Conservation (phyloP, 2,329 filamentous ascomycete genomes). For the Chalaropsis ovoidea region DNA sequence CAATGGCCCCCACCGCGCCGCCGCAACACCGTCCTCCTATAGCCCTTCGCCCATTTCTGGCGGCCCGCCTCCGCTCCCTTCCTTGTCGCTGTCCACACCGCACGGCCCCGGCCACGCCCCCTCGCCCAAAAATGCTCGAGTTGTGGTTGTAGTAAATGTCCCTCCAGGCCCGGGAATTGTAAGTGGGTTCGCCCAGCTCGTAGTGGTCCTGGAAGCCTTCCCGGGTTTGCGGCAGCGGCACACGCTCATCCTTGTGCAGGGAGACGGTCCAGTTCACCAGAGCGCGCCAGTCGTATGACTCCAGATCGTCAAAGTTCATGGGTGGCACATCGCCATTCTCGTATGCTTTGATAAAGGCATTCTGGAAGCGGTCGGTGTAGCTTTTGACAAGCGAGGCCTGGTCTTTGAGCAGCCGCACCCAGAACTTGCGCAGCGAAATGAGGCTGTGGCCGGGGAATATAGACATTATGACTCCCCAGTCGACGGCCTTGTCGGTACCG, state of each 20-base stretch:
- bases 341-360: constrained; percentile 56
- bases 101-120: constrained; percentile 9
- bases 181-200: constrained; percentile 28
- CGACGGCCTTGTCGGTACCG: constrained; percentile 48
- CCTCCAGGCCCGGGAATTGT: constrained; percentile 39
- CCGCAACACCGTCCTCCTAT: constrained; percentile 34
- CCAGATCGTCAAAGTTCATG: constrained; percentile 53
- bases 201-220: constrained; percentile 17
- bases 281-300: constrained; percentile 57
- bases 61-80: not conserved
- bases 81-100: not conserved
- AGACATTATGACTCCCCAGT: constrained; percentile 50
- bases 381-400: constrained; percentile 23
- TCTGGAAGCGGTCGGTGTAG: constrained; percentile 51
- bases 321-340: constrained; percentile 49
- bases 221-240: constrained; percentile 18
- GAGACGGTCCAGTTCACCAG: constrained; percentile 58
- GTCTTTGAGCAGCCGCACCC: constrained; percentile 41
- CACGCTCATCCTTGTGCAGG: constrained; percentile 31
- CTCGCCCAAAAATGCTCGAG: constrained; percentile 48
- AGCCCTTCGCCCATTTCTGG: constrained; percentile 30
- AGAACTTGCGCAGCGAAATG: constrained; percentile 45
- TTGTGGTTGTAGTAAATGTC: constrained; percentile 47
- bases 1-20: constrained; percentile 37
- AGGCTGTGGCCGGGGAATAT: constrained; percentile 47